Conservation (phyloP, 2,329 filamentous ascomycete species). For the Zarea fungicola region DNA sequence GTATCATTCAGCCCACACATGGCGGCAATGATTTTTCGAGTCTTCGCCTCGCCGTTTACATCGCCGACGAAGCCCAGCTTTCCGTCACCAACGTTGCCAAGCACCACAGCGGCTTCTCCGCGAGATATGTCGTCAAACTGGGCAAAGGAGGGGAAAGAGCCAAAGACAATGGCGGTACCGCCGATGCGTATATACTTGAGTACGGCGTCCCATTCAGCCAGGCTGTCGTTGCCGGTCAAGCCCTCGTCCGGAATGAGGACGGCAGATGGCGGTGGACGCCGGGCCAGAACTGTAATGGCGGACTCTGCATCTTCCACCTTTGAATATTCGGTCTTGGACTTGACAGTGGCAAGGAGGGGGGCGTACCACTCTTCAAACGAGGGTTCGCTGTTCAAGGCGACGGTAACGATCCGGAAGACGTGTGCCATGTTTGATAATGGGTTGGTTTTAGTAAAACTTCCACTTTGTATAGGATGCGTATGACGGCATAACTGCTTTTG, state of each 20-base stretch:
- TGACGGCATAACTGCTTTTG: too few relatives aligned
- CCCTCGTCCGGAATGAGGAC: conserved; percentile 17
- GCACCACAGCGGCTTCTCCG: conserved; percentile 20
- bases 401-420: too few relatives aligned
- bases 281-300: conserved; percentile 11
- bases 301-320: conserved; percentile 2
- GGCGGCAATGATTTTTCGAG: conserved; percentile 21
- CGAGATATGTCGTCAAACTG: conserved; percentile 2
- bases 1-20: conserved; percentile 26
- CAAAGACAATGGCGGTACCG: conserved; percentile 17
- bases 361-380: conserved; percentile 16
- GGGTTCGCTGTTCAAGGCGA: too few relatives aligned
- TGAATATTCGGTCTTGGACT: conserved; percentile 9
- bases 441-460: too few relatives aligned
- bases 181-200: conserved; percentile 16
- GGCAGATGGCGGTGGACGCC: conserved; percentile 8
- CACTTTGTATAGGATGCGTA: too few relatives aligned
- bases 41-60: conserved; percentile 21
- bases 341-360: conserved; percentile 8
- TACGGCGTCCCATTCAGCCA: conserved; percentile 16
- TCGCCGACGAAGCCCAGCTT: conserved; percentile 27
- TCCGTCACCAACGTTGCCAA: conserved; percentile 24
- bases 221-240: conserved; percentile 7
- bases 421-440: too few relatives aligned
- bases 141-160: conserved; percentile 16